Percentiles rank a stretch among this genome's conserved stretches.
phyloP scores from a whole-genome alignment of 192 early-diverging fungal species.

The Umbelopsis sp. region DNA sequence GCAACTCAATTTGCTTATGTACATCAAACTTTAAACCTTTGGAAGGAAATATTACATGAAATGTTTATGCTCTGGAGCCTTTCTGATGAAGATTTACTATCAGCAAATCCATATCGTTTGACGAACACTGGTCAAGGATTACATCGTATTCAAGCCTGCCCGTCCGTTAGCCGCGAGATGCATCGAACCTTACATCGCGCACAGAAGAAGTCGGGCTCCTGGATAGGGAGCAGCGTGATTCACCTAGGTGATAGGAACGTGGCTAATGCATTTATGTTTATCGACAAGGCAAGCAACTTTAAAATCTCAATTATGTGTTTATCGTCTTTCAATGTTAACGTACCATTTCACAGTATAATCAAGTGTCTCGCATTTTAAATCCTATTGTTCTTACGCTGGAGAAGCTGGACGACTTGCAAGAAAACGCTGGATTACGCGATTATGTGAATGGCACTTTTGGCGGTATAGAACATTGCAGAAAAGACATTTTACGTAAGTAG shows the following conservation, averaged over 20 bases:
- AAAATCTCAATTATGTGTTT: conserved; percentile 29
- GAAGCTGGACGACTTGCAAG: conserved; percentile 64
- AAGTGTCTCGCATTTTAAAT: conserved; percentile 93
- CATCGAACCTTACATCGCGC: conserved; percentile 90
- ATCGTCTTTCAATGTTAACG: not conserved
- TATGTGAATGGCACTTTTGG: conserved; percentile 79
- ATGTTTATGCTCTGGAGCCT: conserved; percentile 97
- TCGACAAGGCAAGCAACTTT: conserved; percentile 72
- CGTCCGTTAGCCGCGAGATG: conserved; percentile 78
- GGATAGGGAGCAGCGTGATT: conserved; percentile 96
- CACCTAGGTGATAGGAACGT: conserved; percentile 98
- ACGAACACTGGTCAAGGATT: conserved; percentile 97
- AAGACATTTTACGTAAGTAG: conserved; percentile 66
- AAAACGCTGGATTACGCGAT: conserved; percentile 56
- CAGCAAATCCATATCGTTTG: conserved; percentile 80
- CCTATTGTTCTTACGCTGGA: conserved; percentile 83
- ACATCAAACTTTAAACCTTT: conserved; percentile 89
- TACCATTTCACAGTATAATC: conserved; percentile 74
- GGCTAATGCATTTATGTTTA: conserved; percentile 97
- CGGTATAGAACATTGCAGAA: conserved; percentile 62
- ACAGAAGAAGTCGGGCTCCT: conserved; percentile 79
- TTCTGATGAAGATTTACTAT: conserved; percentile 86
- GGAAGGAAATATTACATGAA: conserved; percentile 95
- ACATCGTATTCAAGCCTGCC: conserved; percentile 92
- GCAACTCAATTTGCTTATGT: conserved; percentile 92